Evolutionary conservation across 768 basidiomycete species (phyloP).

Genomic region (Hygrophorus pudorinus): DNA sequence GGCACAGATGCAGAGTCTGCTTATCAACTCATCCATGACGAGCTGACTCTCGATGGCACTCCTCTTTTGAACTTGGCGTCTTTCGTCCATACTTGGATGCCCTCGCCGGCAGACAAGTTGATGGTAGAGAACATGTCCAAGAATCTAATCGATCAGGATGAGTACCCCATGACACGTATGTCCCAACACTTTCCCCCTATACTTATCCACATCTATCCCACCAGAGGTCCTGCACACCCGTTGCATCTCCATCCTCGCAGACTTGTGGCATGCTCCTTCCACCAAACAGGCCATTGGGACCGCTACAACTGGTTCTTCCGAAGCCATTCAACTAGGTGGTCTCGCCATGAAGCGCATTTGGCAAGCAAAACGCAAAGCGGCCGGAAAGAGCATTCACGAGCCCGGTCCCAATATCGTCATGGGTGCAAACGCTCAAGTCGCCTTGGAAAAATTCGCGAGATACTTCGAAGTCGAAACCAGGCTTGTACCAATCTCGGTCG

Average conservation of each 20-base stretch:
- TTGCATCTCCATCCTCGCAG: constrained; percentile 40
- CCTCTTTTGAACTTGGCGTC: constrained; percentile 57
- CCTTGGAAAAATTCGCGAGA: constrained; percentile 62
- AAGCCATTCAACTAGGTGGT: constrained; percentile 68
- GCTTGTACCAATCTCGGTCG: constrained; percentile 40
- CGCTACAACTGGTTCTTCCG: constrained; percentile 62
- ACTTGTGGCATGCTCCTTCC: constrained; percentile 62
- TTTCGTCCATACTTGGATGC: constrained; percentile 57
- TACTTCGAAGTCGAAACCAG: constrained; percentile 62
- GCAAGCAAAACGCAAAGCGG: constrained; percentile 57
- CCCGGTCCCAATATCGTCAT: constrained; percentile 66
- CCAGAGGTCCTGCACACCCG: neutral
- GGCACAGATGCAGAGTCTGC: constrained; percentile 49
- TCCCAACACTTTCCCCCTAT: constrained; percentile 39
- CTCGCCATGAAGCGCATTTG: constrained; percentile 67
- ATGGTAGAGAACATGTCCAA: constrained; percentile 56
- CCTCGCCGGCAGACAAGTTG: constrained; percentile 37
- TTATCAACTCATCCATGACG: constrained; percentile 49
- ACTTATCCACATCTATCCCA: constrained; percentile 20
- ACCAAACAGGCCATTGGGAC: constrained; percentile 56
- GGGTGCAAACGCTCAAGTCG: constrained; percentile 67
- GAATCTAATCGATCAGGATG: constrained; percentile 55
- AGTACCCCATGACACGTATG: constrained; percentile 57
- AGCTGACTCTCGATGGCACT: constrained; percentile 47
- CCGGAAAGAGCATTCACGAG: constrained; percentile 63